phyloP scores from a whole-genome alignment of 129 eudicot species.

The Logfia minima region DNA sequence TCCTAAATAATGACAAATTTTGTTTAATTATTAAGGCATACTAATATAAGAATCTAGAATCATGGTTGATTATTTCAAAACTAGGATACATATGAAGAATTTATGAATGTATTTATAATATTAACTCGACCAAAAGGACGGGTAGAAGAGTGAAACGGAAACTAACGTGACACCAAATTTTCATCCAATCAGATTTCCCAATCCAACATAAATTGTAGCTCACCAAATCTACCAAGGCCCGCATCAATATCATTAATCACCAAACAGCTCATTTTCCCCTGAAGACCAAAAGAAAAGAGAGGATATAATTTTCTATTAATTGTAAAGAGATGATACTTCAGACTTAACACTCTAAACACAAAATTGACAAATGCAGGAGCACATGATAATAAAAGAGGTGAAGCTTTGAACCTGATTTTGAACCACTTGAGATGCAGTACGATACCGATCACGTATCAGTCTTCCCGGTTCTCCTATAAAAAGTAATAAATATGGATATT shows the following conservation, averaged over 20 bases:
- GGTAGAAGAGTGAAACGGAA: conserved; percentile 32
- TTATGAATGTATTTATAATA: conserved; percentile 13
- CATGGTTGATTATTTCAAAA: conserved; percentile 1
- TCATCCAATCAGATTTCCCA: conserved; percentile 42
- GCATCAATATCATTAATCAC: conserved; percentile 97
- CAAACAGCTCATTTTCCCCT: conserved; percentile 98
- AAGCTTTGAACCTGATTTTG: conserved; percentile 84
- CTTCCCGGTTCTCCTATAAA: conserved; percentile 93
- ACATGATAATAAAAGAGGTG: conserved; percentile 29
- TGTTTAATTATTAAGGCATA: not conserved
- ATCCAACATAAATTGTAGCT: conserved; percentile 47
- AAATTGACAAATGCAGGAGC: not conserved
- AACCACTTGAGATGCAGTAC: conserved; percentile 96
- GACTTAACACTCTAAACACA: conserved; percentile 14
- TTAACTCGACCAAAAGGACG: conserved; percentile 10
- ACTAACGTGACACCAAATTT: conserved; percentile 39
- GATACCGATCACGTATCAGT: conserved; percentile 92
- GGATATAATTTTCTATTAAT: not conserved
- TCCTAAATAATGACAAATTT: conserved; percentile 47
- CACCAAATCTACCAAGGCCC: conserved; percentile 99
- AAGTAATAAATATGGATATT: conserved; percentile 21
- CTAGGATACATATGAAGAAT: not conserved
- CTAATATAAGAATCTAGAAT: conserved; percentile 20
- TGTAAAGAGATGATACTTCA: conserved; percentile 13
- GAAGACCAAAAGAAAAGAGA: conserved; percentile 27